A percentile compares a stretch with the other conserved stretches of the same genome.
Conservation (phyloP, 140 eudicot genomes). For the Stevia rebaudiana region DNA sequence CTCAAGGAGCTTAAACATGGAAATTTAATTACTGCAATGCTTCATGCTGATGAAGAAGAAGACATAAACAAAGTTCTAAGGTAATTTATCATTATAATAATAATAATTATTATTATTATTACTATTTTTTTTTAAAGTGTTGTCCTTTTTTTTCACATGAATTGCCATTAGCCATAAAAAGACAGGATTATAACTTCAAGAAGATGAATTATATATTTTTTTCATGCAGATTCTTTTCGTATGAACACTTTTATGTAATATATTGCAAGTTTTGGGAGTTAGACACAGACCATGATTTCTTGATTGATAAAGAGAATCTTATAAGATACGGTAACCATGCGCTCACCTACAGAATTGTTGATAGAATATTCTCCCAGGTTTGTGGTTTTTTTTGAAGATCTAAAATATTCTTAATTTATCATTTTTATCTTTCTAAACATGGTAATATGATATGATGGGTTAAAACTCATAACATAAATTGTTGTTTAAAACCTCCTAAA, state of each 20-base stretch:
- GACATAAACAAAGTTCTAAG: constrained; percentile 90
- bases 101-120: neutral
- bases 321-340: constrained; percentile 94
- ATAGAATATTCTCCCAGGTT: constrained; percentile 97
- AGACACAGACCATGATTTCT: constrained; percentile 92
- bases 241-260: constrained; percentile 93
- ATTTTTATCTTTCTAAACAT: neutral
- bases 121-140: neutral
- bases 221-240: constrained; percentile 72
- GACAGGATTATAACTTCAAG: neutral
- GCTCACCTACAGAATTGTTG: constrained; percentile 95
- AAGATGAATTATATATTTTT: neutral
- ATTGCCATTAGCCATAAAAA: neutral
- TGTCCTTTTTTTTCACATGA: neutral
- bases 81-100: constrained; percentile 24
- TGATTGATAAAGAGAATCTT: constrained; percentile 91
- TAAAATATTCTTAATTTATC: neutral
- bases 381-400: constrained; percentile 16
- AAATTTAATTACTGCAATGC: constrained; percentile 78
- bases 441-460: neutral
- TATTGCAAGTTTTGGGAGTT: constrained; percentile 99
- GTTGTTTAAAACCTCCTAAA: neutral
- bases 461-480: neutral
- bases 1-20: constrained; percentile 88
- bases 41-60: constrained; percentile 97